Evolutionary conservation across 192 early-diverging fungal genomes (phyloP).

Genomic region (Allomyces macrogynus): DNA sequence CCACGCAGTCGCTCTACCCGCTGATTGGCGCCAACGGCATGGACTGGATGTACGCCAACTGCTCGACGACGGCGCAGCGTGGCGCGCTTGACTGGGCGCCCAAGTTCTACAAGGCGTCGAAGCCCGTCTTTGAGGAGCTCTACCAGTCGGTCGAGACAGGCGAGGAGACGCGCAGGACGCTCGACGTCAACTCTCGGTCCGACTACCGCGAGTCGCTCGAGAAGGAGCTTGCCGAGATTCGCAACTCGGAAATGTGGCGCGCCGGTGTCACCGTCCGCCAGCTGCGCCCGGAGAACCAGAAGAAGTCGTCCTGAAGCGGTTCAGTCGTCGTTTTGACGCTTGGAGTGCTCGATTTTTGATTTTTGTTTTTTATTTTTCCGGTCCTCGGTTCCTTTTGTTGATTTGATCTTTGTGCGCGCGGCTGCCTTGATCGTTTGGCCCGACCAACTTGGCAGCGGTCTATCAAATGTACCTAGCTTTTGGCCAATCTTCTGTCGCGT

Average conservation of each 20-base stretch:
- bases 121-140: slow-evolving; percentile 82
- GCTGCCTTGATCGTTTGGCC: too few species aligned
- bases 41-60: slow-evolving; percentile 98
- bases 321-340: too few species aligned
- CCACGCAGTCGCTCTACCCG: slow-evolving; percentile 91
- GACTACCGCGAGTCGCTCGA: slow-evolving; percentile 89
- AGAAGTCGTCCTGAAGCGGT: slow-evolving; percentile 1
- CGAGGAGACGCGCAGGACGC: slow-evolving; percentile 59
- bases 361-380: too few species aligned
- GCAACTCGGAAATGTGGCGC: slow-evolving; percentile 81
- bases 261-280: slow-evolving; percentile 67
- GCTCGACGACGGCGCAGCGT: slow-evolving; percentile 86
- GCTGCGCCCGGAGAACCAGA: slow-evolving; percentile 72
- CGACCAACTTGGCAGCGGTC: too few species aligned
- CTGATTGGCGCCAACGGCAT: slow-evolving; percentile 89
- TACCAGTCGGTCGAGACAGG: slow-evolving; percentile 76
- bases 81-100: slow-evolving; percentile 96
- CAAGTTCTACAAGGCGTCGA: slow-evolving; percentile 73
- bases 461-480: too few species aligned
- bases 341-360: too few species aligned
- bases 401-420: too few species aligned
- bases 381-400: too few species aligned
- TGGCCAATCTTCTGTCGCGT: too few species aligned
- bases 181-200: slow-evolving; percentile 70
- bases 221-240: slow-evolving; percentile 72